A percentile compares a stretch with the other conserved stretches of the same genome.
Conservation (phyloP, 345 rosid species). For the Bruguiera gymnorhiza region DNA sequence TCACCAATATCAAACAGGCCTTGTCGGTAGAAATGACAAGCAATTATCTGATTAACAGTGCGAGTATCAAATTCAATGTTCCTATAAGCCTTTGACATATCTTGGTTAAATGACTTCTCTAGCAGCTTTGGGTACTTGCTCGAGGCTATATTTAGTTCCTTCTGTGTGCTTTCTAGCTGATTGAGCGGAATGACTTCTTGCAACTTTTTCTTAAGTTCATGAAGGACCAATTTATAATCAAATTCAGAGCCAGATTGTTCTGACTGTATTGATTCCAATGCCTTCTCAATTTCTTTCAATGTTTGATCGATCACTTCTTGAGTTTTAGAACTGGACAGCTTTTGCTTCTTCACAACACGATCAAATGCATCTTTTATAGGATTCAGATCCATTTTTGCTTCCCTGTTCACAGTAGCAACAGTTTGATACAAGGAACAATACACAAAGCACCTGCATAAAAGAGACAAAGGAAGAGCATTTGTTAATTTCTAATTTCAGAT, state of each 20-base stretch:
- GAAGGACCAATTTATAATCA: constrained; percentile 34
- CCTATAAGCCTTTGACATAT: constrained; percentile 66
- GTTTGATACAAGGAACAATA: background rate
- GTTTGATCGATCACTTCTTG: constrained; percentile 53
- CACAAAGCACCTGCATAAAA: constrained; percentile 9
- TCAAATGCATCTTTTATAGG: constrained; percentile 72
- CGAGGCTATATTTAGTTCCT: constrained; percentile 55
- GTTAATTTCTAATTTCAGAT: too few species aligned
- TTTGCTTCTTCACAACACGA: constrained; percentile 72
- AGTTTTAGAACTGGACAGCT: constrained; percentile 47
- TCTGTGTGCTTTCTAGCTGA: constrained; percentile 57
- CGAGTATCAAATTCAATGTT: constrained; percentile 50
- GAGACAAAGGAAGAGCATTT: too few species aligned
- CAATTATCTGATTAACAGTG: constrained; percentile 59
- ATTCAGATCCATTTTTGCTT: constrained; percentile 58
- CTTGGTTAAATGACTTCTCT: constrained; percentile 58
- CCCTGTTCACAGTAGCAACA: background rate
- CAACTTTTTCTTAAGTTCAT: constrained; percentile 44
- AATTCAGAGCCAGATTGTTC: constrained; percentile 18
- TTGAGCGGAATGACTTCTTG: constrained; percentile 39
- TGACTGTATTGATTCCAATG: constrained; percentile 30
- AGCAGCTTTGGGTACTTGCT: constrained; percentile 60
- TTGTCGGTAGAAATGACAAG: constrained; percentile 58
- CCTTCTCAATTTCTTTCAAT: constrained; percentile 50
- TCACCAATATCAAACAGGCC: constrained; percentile 69